phyloP scores from a whole-genome alignment of 2,329 filamentous ascomycete genomes.

The Pyricularia sp. region DNA sequence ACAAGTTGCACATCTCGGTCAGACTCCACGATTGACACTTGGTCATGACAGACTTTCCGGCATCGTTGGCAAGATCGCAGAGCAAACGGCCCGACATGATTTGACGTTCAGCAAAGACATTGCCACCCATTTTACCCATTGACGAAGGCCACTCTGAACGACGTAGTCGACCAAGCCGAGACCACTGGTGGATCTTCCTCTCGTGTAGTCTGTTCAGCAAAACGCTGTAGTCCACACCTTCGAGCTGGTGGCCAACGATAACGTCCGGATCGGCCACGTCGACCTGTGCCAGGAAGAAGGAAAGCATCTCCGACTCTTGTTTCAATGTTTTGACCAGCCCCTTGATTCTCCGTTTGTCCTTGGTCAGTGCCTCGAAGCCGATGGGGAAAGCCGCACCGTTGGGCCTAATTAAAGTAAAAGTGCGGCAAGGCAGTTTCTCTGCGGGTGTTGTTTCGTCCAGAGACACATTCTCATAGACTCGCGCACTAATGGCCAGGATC shows the following conservation, averaged over 20 bases:
- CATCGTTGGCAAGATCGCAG: constrained; percentile 91
- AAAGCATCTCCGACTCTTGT: constrained; percentile 75
- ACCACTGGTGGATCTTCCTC: constrained; percentile 90
- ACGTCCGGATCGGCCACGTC: constrained; percentile 88
- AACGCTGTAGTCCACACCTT: constrained; percentile 92
- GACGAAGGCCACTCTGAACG: constrained; percentile 78
- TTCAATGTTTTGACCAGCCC: constrained; percentile 74
- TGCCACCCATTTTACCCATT: constrained; percentile 76
- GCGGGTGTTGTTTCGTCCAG: constrained; percentile 81
- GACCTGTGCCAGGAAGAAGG: constrained; percentile 81
- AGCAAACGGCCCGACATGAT: constrained; percentile 81
- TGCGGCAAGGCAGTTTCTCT: constrained; percentile 80
- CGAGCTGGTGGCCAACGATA: constrained; percentile 87
- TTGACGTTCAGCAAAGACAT: constrained; percentile 88
- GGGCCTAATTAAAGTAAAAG: constrained; percentile 86
- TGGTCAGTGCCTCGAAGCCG: constrained; percentile 73
- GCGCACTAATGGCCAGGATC: constrained; percentile 81
- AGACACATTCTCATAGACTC: constrained; percentile 85
- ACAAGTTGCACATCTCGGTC: constrained; percentile 93
- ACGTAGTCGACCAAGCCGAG: constrained; percentile 79
- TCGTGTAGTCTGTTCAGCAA: constrained; percentile 79
- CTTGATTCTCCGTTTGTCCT: constrained; percentile 50
- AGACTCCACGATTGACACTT: constrained; percentile 98
- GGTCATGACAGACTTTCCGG: constrained; percentile 92
- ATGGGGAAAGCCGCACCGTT: constrained; percentile 63